Base-by-base conservation (phyloP, 345 rosid species). In the Salix koriyanagi region DNA sequence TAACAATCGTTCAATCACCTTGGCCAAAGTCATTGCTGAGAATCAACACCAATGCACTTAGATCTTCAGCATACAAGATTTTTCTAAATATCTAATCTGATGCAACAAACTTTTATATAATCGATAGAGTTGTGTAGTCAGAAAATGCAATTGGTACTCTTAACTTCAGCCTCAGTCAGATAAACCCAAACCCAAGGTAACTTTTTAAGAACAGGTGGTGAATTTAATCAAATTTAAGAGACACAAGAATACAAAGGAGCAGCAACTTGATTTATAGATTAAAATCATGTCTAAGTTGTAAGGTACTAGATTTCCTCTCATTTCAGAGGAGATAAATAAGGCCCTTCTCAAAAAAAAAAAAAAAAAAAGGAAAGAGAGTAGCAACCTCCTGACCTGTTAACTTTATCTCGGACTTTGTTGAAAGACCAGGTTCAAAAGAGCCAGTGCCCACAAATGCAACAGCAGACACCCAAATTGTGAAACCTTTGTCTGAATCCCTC, bases 401-500 rank as follows among this genome's bases (percentile, higher is more conserved):
- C 84, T 90, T 91, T 65, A 88, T 76, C 85, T 93, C 97, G 0
- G 97, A 85, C 68, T 75, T 85, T 62, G 70, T 62, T 56, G 88
- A 83, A 77, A 86, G 74, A 74, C 81, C 78, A 50, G 81, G 80
- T 76, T 87, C 90, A 75, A 77, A 85, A 67, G 83, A 76, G 79
- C 80, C 65, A 28, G 89, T 78, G 79, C 86, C 83, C 37, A 81
- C 66, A 69, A 76, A 83, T 75, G 90, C 83, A 70, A 90, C 72
- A 56, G 90, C 91, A 76, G 93, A 88, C 78, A 75, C 93, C 98
- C 98, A 91, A 76, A 79, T 64, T 69, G 80, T 74, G 32, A 89
- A 90, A 65, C 97, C 98, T 69, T 86, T 86, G 42, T 86, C 79
- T 79, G 79, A 80, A 60, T 72, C 83, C 86, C 89, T 92, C 77